Base-by-base conservation (phyloP, 2,329 filamentous ascomycete species). In the Fusarium sp. region DNA sequence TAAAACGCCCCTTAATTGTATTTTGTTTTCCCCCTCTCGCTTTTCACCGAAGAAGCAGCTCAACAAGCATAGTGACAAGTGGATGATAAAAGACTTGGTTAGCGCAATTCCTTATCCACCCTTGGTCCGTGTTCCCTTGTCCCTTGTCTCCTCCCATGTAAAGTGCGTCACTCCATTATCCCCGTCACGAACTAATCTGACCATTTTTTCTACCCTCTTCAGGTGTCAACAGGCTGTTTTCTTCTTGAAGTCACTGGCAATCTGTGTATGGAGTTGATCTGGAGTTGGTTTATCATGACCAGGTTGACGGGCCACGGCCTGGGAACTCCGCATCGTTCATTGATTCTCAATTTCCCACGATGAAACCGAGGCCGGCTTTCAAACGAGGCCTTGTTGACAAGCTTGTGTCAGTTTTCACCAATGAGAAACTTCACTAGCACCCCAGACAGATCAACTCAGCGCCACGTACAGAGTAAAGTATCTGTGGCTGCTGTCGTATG, bases 91-190 rank as follows among this genome's bases (percentile, higher is more conserved):
- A 46, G 44, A 66, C 49, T 66, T 61, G 60, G 58, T 61, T 59
- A 61, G 66, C 48, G 48, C 54, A 23, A 42, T 44, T 59, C 42
- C 38, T 44, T 49, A 42, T 45, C 66, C 45, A 55, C 70, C 46
- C 44, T 29, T 31, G 41, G 31, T 48, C 70, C 38, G 37, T 35
- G 27, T 38, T 35, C 44, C 61, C 66, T 48, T 70, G 61, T 60
- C 57, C 52, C 61, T 57, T 70, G 61, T 73, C 60, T 55, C 55
- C 58, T 64, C 58, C 58, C 70, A 73, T 73, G 44, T 66, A 73
- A 70, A 61, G 48, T 73, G 65, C 70, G 70, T 73, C 70, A 73
- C 62, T 73, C 55, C 38, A 70, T 73, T 37, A 66, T 38, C n/a
- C 55, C 45, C 58, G 61, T 57, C 51, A 18, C 45, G 33, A 72